Evolutionary conservation across 1,284 basidiomycete genomes (phyloP).

Genomic region (Taiwanofungus camphoratus): DNA sequence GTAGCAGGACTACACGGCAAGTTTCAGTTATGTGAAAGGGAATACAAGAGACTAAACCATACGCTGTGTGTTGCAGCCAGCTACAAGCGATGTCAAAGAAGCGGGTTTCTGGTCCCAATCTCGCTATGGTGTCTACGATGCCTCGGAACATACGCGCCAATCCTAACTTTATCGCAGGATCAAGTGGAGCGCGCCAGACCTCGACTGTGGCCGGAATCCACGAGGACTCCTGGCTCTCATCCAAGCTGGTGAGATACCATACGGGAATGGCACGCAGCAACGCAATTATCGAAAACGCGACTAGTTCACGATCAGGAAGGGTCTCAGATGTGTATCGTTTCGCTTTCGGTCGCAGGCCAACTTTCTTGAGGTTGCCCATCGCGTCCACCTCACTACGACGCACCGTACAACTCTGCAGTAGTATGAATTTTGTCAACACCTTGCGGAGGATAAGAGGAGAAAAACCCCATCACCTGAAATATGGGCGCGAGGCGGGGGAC

Average conservation of each 20-base stretch:
- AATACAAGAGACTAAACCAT: constrained; percentile 20
- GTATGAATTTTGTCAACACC: constrained; percentile 2
- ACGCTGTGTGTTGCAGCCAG: constrained; percentile 32
- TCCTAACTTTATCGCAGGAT: constrained; percentile 60
- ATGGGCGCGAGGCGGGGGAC: constrained; percentile 48
- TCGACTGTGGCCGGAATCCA: constrained; percentile 44
- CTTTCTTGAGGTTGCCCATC: constrained; percentile 47
- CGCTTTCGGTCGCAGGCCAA: constrained; percentile 52
- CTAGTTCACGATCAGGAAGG: constrained; percentile 57
- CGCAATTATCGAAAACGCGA: constrained; percentile 59
- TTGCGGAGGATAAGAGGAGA: background rate
- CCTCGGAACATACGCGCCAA: constrained; percentile 42
- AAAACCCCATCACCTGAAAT: constrained; percentile 40
- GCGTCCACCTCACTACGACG: constrained; percentile 53
- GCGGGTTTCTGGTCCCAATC: constrained; percentile 35
- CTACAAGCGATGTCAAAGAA: constrained; percentile 18
- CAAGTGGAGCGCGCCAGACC: constrained; percentile 57
- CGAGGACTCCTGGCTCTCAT: constrained; percentile 32
- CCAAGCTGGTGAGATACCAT: constrained; percentile 41
- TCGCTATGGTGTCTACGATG: constrained; percentile 40
- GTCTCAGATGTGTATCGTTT: constrained; percentile 53
- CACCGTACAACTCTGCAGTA: constrained; percentile 32
- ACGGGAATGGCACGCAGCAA: constrained; percentile 56
- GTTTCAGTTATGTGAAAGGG: constrained; percentile 8
- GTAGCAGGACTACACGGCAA: constrained; percentile 42